These are phyloP conservation scores for Nadsonia fulvescens DNA, from an alignment of 805 yeast species.

Conservation along the genomic window DNA sequence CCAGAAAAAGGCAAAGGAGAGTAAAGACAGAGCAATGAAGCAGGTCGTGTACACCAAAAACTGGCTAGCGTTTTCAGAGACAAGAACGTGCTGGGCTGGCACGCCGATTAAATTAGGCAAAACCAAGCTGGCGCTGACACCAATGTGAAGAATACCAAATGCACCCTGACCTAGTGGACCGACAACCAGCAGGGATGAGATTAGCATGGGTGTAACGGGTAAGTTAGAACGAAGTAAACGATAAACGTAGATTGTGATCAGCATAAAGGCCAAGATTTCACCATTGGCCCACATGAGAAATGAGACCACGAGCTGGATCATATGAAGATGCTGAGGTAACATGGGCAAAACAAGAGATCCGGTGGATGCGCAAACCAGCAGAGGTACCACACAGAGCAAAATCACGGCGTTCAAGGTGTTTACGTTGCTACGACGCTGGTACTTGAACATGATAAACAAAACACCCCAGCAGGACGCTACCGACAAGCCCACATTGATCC, in stretches of 20 bases:
- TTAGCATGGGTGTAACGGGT: constrained; percentile 31
- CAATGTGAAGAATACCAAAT: constrained; percentile 37
- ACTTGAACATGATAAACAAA: constrained; percentile 30
- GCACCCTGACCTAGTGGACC: constrained; percentile 83
- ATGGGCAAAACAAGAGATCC: constrained; percentile 36
- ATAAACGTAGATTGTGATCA: constrained; percentile 40
- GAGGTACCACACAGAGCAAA: constrained; percentile 60
- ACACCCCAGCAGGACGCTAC: constrained; percentile 44
- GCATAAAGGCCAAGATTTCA: constrained; percentile 35
- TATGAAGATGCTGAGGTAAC: constrained; percentile 28
- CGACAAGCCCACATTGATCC: constrained; percentile 42
- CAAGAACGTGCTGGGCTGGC: too few species aligned
- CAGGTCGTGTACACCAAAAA: constrained; percentile 17
- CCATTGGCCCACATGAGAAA: constrained; percentile 57
- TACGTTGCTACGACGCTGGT: constrained; percentile 16
- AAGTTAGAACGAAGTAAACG: constrained; percentile 46
- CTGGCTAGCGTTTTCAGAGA: too few species aligned
- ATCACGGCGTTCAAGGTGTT: constrained; percentile 36
- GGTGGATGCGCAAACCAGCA: constrained; percentile 59
- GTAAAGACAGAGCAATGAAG: constrained; percentile 26
- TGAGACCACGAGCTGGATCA: constrained; percentile 35
- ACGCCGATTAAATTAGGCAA: constrained; percentile 2
- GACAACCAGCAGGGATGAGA: constrained; percentile 51
- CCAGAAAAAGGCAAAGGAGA: constrained; percentile 42
- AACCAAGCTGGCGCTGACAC: background rate